phyloP scores from a whole-genome alignment of 2,329 filamentous ascomycete species.

The Aspergillus fumigatus region DNA sequence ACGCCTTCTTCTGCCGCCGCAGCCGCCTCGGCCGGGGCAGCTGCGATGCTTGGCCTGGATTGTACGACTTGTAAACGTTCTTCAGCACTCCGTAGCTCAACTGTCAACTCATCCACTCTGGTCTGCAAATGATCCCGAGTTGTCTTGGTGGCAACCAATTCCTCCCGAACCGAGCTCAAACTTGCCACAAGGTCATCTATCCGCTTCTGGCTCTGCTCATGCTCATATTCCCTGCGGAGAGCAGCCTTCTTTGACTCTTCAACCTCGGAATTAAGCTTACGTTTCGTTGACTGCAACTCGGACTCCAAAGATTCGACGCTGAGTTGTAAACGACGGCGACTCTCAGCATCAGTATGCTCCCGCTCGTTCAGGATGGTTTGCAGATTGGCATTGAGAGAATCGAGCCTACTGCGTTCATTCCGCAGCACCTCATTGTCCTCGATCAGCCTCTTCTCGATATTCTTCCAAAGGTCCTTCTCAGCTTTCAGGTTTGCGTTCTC shows the following conservation, averaged over 20 bases:
- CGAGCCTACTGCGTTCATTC: conserved; percentile 80
- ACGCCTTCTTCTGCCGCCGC: conserved; percentile 43
- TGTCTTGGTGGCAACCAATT: conserved; percentile 80
- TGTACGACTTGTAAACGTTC: conserved; percentile 80
- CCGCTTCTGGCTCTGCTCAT: conserved; percentile 79
- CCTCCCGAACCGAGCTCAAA: conserved; percentile 75
- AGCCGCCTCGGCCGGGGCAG: conserved; percentile 41
- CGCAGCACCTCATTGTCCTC: conserved; percentile 82
- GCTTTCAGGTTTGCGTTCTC: conserved; percentile 92
- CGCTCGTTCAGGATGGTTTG: conserved; percentile 91
- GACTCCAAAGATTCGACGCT: conserved; percentile 74
- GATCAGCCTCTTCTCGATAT: conserved; percentile 79
- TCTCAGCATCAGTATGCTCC: conserved; percentile 77
- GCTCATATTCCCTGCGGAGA: conserved; percentile 83
- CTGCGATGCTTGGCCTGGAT: conserved; percentile 66
- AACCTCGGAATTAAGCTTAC: conserved; percentile 74
- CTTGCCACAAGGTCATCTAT: conserved; percentile 86
- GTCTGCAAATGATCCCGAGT: conserved; percentile 83
- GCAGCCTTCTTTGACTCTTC: conserved; percentile 81
- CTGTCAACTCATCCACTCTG: conserved; percentile 80
- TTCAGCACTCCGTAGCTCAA: conserved; percentile 83
- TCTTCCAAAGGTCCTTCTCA: conserved; percentile 91
- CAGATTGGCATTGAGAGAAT: conserved; percentile 74
- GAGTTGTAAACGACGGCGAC: conserved; percentile 70
- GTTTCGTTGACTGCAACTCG: conserved; percentile 73